Evolutionary conservation across 1,284 basidiomycete genomes (phyloP).

Genomic region (Ceratobasidium sp.): DNA sequence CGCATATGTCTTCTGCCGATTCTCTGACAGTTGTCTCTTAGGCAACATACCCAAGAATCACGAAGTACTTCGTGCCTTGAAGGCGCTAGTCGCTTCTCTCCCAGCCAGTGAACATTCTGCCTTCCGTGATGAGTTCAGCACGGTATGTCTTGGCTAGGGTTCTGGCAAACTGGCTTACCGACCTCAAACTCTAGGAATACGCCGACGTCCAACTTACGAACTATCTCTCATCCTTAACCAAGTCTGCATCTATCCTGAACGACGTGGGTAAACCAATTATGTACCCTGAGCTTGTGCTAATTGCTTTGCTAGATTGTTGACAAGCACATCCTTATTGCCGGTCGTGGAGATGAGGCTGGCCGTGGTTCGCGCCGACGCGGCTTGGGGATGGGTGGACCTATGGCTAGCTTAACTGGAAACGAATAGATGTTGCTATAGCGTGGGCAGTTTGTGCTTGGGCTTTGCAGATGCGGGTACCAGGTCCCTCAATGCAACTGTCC

Average conservation of each 20-base stretch:
- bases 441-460: too few relatives aligned
- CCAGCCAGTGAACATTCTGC: conserved; percentile 82
- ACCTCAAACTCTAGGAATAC: conserved; percentile 90
- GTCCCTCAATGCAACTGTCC: not conserved
- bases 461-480: too few relatives aligned
- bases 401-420: conserved; percentile 37
- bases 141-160: conserved; percentile 61
- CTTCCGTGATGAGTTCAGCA: conserved; percentile 87
- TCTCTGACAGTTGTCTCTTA: conserved; percentile 51
- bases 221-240: conserved; percentile 88
- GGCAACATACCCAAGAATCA: conserved; percentile 78
- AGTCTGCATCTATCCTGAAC: conserved; percentile 85
- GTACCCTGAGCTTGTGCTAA: conserved; percentile 61
- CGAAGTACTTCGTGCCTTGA: conserved; percentile 82
- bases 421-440: too few relatives aligned
- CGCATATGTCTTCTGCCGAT: not conserved
- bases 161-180: not conserved
- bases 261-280: conserved; percentile 72
- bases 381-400: conserved; percentile 39
- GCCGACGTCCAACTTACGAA: conserved; percentile 93
- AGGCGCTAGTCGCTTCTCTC: conserved; percentile 85
- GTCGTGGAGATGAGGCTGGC: conserved; percentile 42
- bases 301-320: conserved; percentile 48
- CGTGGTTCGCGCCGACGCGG: conserved; percentile 33
- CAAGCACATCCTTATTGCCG: conserved; percentile 40